Conservation (phyloP, 306 rosid species). For the Aeschynomene evenia region DNA sequence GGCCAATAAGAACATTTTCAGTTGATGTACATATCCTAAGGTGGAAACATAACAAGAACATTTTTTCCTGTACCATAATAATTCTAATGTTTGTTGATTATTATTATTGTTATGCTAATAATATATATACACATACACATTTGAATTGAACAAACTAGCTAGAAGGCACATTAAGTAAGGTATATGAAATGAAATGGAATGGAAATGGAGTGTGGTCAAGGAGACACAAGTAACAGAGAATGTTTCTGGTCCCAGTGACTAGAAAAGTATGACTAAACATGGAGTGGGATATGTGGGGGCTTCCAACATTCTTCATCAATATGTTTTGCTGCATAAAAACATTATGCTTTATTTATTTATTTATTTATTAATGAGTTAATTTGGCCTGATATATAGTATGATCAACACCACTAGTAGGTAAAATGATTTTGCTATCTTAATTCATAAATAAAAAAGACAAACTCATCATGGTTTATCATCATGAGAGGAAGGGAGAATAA, state of each 20-base stretch:
- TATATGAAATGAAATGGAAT: no score
- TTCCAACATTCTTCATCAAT: slow-evolving; percentile 55
- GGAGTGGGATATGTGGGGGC: slow-evolving; percentile 34
- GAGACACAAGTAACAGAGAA: slow-evolving; percentile 67
- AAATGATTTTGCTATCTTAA: slow-evolving; percentile 40
- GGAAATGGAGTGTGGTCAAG: slow-evolving; percentile 48
- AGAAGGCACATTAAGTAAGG: neutral
- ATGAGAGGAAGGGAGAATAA: slow-evolving; percentile 59
- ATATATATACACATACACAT: slow-evolving; percentile 7
- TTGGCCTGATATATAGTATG: neutral
- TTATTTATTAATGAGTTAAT: slow-evolving; percentile 2
- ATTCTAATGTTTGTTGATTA: slow-evolving; percentile 9
- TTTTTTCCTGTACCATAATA: neutral
- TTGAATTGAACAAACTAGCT: slow-evolving; percentile 38
- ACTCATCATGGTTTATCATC: slow-evolving; percentile 58
- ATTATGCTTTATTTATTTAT: slow-evolving; percentile 24
- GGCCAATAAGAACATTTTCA: slow-evolving; percentile 27
- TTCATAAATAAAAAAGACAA: slow-evolving; percentile 53
- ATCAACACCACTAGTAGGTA: slow-evolving; percentile 27
- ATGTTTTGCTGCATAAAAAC: slow-evolving; percentile 50
- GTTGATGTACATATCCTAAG: slow-evolving; percentile 21
- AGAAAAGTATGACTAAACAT: slow-evolving; percentile 38
- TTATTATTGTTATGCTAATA: no score
- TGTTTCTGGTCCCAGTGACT: slow-evolving; percentile 62
- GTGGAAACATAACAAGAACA: slow-evolving; percentile 25